Evolutionary conservation across 169 alveolate genomes (phyloP), one percentile per base, ranked within the genome.

Genomic region (Eimeria necatrix): DNA sequence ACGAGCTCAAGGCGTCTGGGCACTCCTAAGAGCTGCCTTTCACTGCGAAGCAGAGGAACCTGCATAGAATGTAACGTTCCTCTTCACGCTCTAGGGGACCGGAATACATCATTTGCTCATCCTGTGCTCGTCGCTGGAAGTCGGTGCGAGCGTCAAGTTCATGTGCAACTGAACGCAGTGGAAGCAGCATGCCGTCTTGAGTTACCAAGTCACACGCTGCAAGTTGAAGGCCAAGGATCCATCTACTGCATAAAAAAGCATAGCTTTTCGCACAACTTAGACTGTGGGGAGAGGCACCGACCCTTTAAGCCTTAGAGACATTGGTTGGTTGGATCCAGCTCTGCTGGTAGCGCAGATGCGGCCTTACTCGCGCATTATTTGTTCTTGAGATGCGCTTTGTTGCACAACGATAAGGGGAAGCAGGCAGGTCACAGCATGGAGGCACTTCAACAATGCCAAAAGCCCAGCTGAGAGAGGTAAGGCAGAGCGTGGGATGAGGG

Each of bases 201-300:
- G 92, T 84, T 48, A 78, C 92, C 80, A 84, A 60, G 60, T 84
- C 92, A 84, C 78, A 53, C 48, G 92, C 74, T 59, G 92, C 92
- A 41, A 84, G 92, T 60, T 84, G 92, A 16, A 84, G 92, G 78
- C 92, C 60, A 26, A 84, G 92, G n/a, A 26, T 32, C 48, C 92
- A 53, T 16, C 80, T 84, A 41, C 92, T 84, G 92, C 24, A 84
- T 20, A 53, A 60, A 6, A 24, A 49, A 26, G 78, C 92, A 84
- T 46, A 60, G n/a, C 26, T 16, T n/a, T 9, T 16, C 7, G 16
- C 46, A 32, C 59, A 84, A 51, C 16, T 41, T 20, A 61, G 53
- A 26, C 12, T 26, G 10, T 24, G 52, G 53, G 14, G 8, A 41
- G 24, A 26, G 32, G 78, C 80, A 84, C 8, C 22, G 4, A 74